Evolutionary conservation across 208 protist genomes (phyloP).

Genomic region (Balamuthia mandrillaris): DNA sequence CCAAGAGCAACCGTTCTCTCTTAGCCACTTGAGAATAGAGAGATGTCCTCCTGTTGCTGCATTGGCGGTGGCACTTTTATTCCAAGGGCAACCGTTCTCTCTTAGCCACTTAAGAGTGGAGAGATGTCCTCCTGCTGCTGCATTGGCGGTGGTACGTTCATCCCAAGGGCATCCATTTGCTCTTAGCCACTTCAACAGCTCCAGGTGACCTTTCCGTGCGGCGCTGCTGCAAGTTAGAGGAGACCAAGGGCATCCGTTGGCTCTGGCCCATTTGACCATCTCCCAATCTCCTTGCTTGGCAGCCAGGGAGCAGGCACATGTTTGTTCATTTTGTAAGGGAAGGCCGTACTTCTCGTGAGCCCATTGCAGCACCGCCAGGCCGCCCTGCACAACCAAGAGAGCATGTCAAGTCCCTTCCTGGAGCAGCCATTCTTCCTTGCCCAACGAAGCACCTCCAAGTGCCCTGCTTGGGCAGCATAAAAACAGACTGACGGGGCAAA

Average conservation of each 20-base stretch:
- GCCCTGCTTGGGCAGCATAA: no score
- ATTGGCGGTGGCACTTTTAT: background rate
- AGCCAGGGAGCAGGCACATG: background rate
- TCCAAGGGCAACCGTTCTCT: background rate
- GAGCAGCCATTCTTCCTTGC: no score
- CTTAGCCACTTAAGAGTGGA: background rate
- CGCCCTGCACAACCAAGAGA: no score
- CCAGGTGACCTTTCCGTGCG: background rate
- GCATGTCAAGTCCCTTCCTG: no score
- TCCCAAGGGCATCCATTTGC: background rate
- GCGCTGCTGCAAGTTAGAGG: background rate
- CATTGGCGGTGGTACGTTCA: background rate
- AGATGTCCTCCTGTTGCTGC: background rate
- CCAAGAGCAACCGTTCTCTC: background rate
- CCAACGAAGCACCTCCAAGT: no score
- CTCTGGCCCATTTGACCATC: background rate
- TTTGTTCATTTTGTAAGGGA: no score
- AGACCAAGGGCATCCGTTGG: background rate
- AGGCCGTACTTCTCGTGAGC: no score
- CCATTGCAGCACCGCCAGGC: no score
- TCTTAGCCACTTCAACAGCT: background rate
- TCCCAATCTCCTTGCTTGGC: background rate
- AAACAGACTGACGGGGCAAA: background rate
- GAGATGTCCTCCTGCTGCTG: background rate
- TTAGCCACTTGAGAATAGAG: background rate